A percentile compares a stretch with the other conserved stretches of the same genome.
Conservation (phyloP, 1,139 yeast species). For the Geotrichum candidum region DNA sequence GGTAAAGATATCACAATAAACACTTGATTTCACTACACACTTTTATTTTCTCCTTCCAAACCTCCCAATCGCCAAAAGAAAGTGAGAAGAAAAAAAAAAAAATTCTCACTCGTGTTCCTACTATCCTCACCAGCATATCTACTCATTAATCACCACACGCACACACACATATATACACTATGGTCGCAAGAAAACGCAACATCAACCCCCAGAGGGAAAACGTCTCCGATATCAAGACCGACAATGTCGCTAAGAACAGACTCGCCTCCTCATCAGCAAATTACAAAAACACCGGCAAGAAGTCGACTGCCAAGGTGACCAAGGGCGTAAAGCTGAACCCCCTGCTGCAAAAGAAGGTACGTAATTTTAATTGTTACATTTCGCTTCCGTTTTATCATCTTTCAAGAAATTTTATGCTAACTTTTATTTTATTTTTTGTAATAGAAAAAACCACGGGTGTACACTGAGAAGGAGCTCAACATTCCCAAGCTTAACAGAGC, state of each 20-base stretch:
- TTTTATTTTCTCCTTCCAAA: background rate
- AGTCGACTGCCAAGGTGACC: slow-evolving; percentile 14
- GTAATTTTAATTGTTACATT: background rate
- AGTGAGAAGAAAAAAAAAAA: background rate
- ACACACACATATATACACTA: slow-evolving; percentile 5
- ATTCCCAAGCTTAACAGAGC: slow-evolving; percentile 78
- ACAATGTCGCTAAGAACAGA: slow-evolving; percentile 23
- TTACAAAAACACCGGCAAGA: slow-evolving; percentile 25
- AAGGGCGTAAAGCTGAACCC: slow-evolving; percentile 19
- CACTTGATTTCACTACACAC: background rate
- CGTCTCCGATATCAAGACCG: slow-evolving; percentile 18
- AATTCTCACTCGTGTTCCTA: background rate
- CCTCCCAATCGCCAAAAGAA: background rate
- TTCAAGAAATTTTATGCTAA: background rate
- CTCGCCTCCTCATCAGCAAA: slow-evolving; percentile 24
- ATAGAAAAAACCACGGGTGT: slow-evolving; percentile 49
- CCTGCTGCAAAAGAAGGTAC: slow-evolving; percentile 15
- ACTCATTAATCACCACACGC: background rate
- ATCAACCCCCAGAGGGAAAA: slow-evolving; percentile 23
- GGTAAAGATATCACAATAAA: background rate
- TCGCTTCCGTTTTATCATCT: background rate
- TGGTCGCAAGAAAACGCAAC: slow-evolving; percentile 21
- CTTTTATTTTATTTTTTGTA: slow-evolving; percentile 4
- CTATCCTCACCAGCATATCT: background rate
- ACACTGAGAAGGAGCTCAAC: slow-evolving; percentile 70